Percentiles rank a stretch among this genome's conserved stretches.
phyloP scores from a whole-genome alignment of 2,329 filamentous ascomycete genomes.

The Arthrobotrys pseudoclavata region DNA sequence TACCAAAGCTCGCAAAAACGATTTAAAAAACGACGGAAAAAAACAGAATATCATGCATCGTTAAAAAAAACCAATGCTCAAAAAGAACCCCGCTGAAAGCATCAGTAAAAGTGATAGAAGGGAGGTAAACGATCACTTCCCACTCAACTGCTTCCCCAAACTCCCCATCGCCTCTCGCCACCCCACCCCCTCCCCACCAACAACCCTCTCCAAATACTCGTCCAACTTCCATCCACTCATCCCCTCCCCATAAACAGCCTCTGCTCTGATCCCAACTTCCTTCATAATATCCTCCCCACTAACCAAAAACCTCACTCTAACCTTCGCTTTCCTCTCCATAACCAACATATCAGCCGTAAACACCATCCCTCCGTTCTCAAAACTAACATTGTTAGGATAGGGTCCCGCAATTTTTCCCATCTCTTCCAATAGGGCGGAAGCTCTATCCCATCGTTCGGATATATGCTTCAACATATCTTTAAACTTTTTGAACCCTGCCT shows the following conservation, averaged over 20 bases:
- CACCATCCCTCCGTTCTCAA: constrained; percentile 76
- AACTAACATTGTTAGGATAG: constrained; percentile 76
- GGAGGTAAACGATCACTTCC: neutral
- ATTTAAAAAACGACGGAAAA: neutral
- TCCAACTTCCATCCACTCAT: constrained; percentile 81
- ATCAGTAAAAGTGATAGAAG: neutral
- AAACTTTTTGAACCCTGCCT: constrained; percentile 73
- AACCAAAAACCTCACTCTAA: constrained; percentile 72
- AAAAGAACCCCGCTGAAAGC: neutral
- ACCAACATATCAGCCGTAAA: constrained; percentile 74
- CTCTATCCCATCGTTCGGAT: constrained; percentile 77
- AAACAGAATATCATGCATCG: neutral
- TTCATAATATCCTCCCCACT: constrained; percentile 69
- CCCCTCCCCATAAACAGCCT: constrained; percentile 81
- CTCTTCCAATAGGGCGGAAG: constrained; percentile 73
- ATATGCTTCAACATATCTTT: constrained; percentile 72
- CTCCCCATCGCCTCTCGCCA: constrained; percentile 56
- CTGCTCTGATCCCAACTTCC: constrained; percentile 72
- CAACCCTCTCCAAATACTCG: constrained; percentile 75
- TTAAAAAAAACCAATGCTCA: neutral
- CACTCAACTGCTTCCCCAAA: constrained; percentile 36
- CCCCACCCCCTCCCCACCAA: constrained; percentile 44
- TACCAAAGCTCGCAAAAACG: neutral
- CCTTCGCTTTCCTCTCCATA: constrained; percentile 77
- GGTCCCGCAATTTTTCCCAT: constrained; percentile 74